A percentile compares a stretch with the other conserved stretches of the same genome.
These are phyloP conservation scores for Euphorbia pulcherrima DNA, from an alignment of 345 rosid species.

Conservation along the genomic window DNA sequence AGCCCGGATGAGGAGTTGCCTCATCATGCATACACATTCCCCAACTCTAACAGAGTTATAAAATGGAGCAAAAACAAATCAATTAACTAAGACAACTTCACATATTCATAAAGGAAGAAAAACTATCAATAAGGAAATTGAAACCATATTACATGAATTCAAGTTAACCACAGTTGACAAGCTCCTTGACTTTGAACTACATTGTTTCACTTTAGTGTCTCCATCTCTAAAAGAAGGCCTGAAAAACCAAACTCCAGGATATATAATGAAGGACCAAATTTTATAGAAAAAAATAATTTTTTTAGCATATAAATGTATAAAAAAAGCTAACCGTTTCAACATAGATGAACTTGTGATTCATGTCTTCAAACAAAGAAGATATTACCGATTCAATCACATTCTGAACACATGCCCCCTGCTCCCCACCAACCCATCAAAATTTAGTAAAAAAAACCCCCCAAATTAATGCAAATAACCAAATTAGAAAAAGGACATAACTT, in stretches of 20 bases:
- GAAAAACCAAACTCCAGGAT: constrained; percentile 8
- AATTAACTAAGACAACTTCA: constrained; percentile 2
- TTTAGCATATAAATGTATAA: background rate
- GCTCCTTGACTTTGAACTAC: constrained; percentile 70
- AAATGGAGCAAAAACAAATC: background rate
- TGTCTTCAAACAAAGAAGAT: constrained; percentile 70
- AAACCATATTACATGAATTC: constrained; percentile 78
- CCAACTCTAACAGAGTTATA: constrained; percentile 53
- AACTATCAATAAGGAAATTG: background rate
- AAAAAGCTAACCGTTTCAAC: constrained; percentile 59
- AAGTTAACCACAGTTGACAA: constrained; percentile 77
- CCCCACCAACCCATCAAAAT: constrained; percentile 18
- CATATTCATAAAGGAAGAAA: too few species aligned
- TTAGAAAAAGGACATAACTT: background rate
- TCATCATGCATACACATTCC: constrained; percentile 94
- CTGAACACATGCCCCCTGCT: constrained; percentile 81
- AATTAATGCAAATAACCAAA: background rate
- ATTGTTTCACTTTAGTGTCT: constrained; percentile 74
- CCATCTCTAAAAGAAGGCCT: constrained; percentile 97
- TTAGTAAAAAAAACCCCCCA: background rate
- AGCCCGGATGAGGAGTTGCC: too few species aligned
- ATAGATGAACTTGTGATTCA: constrained; percentile 84
- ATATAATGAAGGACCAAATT: background rate
- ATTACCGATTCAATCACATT: constrained; percentile 84
- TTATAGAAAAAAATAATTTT: background rate